phyloP scores from a whole-genome alignment of 1,284 basidiomycete genomes.

The Ustilago xerochloae region DNA sequence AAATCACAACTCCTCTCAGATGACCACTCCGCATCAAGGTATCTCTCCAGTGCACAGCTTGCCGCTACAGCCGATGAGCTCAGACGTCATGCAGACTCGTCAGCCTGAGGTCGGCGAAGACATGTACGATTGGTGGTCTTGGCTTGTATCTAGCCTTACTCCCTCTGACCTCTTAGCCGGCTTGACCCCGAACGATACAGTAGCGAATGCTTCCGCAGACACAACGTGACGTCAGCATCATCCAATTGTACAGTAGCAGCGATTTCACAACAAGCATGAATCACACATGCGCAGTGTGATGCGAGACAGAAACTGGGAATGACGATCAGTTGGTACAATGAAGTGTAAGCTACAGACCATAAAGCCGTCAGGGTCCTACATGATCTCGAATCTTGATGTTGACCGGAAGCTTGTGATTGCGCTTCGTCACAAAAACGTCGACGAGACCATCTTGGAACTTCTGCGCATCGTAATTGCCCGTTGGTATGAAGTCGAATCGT shows the following conservation, averaged over 20 bases:
- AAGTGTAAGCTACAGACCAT: too few relatives aligned
- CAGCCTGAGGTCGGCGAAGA: slow-evolving; percentile 18
- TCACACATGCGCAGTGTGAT: too few relatives aligned
- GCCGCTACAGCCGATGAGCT: not conserved
- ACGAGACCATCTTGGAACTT: slow-evolving; percentile 21
- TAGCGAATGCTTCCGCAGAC: not conserved
- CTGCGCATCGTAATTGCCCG: slow-evolving; percentile 11
- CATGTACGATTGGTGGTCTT: slow-evolving; percentile 36
- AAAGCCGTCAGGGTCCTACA: slow-evolving; percentile 18
- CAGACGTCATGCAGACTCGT: slow-evolving; percentile 1
- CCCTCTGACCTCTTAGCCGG: not conserved
- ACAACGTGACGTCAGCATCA: too few relatives aligned
- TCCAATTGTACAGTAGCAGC: not conserved
- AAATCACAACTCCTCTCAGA: too few relatives aligned
- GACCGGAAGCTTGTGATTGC: slow-evolving; percentile 25
- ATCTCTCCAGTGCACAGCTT: too few relatives aligned
- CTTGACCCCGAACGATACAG: not conserved
- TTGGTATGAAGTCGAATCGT: slow-evolving; percentile 32
- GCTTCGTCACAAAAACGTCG: slow-evolving; percentile 15
- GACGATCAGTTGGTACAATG: too few relatives aligned
- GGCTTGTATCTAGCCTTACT: slow-evolving; percentile 26
- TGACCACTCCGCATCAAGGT: too few relatives aligned
- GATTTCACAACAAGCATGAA: too few relatives aligned
- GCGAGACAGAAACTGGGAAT: too few relatives aligned
- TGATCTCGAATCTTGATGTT: slow-evolving; percentile 6